These are phyloP conservation scores for Lentinula guzmanii DNA, from an alignment of 768 basidiomycete species.

Conservation along the genomic window DNA sequence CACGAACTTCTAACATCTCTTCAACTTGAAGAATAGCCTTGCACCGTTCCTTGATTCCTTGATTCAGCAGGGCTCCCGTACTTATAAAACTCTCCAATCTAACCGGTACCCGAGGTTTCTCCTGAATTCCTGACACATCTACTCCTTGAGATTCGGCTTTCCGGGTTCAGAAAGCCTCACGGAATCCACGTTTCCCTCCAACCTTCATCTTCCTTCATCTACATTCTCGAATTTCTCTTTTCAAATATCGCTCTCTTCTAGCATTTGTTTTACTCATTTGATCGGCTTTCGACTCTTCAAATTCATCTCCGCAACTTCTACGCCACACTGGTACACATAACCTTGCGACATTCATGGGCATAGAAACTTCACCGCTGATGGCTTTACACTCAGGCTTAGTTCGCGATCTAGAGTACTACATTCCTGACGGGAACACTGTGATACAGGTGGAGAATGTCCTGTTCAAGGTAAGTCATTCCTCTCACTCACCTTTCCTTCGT, in stretches of 20 bases:
- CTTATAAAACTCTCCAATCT: neutral
- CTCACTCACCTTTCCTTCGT: neutral
- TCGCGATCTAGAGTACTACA: conserved; percentile 31
- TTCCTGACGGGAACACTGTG: conserved; percentile 36
- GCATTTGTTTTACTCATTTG: neutral
- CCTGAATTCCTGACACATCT: neutral
- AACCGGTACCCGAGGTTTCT: neutral
- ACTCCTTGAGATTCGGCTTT: neutral
- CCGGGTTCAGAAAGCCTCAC: neutral
- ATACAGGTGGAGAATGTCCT: conserved; percentile 36
- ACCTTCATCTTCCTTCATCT: neutral
- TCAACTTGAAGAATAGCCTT: neutral
- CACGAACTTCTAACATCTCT: neutral
- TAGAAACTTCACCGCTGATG: neutral
- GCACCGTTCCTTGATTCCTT: neutral
- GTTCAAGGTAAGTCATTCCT: conserved; percentile 31
- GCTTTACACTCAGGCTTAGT: neutral
- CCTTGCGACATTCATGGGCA: neutral
- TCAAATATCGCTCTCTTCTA: neutral
- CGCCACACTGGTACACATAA: neutral
- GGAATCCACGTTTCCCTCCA: neutral
- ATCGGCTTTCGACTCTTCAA: too few species aligned
- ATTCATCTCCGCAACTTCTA: neutral
- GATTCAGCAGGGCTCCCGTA: neutral
- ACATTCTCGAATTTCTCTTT: neutral